These are phyloP conservation scores for Fusarium drepaniforme DNA, from an alignment of 2,329 filamentous ascomycete species.

Conservation along the genomic window DNA sequence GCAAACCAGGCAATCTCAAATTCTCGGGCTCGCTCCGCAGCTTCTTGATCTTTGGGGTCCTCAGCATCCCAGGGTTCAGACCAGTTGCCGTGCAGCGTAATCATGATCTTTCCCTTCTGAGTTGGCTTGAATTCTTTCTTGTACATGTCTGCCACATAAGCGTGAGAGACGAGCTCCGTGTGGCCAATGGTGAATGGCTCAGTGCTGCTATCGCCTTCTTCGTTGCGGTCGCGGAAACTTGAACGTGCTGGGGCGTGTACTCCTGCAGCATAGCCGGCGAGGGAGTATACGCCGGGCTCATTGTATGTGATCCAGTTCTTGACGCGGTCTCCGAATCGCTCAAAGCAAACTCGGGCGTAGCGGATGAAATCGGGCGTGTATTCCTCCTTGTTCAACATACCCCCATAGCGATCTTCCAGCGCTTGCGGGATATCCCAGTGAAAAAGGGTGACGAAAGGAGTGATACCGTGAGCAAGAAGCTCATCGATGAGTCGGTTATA, in stretches of 20 bases:
- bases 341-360: constrained; percentile 40
- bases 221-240: constrained; percentile 38
- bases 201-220: constrained; percentile 38
- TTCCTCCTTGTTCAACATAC: constrained; percentile 36
- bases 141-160: constrained; percentile 52
- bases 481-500: constrained; percentile 73
- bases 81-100: constrained; percentile 57
- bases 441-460: constrained; percentile 72
- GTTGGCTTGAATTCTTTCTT: constrained; percentile 52
- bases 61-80: constrained; percentile 54
- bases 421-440: constrained; percentile 72
- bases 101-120: constrained; percentile 54
- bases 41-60: constrained; percentile 51
- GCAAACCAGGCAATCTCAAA: constrained; percentile 59
- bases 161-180: constrained; percentile 55
- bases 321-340: constrained; percentile 38
- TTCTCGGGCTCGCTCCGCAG: constrained; percentile 54
- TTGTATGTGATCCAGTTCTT: constrained; percentile 43
- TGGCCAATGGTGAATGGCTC: constrained; percentile 56
- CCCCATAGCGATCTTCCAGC: constrained; percentile 36
- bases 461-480: constrained; percentile 64
- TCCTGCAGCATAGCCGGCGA: constrained; percentile 36
- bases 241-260: constrained; percentile 35
- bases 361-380: constrained; percentile 39
- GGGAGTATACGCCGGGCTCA: constrained; percentile 34